phyloP scores from a whole-genome alignment of 495 filamentous ascomycete genomes.

The Cudoniella acicularis region DNA sequence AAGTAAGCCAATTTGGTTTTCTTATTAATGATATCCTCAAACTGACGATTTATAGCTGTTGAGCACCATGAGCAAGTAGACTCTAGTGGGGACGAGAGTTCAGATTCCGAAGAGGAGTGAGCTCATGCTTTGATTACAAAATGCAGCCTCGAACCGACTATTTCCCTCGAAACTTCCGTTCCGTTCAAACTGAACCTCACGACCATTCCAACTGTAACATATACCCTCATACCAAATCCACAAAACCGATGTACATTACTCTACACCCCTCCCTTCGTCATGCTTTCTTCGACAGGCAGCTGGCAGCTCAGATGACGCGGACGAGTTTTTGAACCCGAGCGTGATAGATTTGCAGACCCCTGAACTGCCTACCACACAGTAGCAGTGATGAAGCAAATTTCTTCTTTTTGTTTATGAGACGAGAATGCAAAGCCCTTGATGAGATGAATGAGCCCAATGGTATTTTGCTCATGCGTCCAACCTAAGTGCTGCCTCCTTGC shows the following conservation, averaged over 20 bases:
- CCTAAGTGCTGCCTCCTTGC: neutral
- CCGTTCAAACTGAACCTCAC: neutral
- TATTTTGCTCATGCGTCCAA: neutral
- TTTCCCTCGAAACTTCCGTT: neutral
- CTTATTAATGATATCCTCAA: neutral
- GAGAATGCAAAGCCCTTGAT: neutral
- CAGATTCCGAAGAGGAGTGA: slow-evolving; percentile 29
- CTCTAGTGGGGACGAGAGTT: slow-evolving; percentile 24
- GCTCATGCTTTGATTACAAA: neutral
- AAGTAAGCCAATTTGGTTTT: slow-evolving; percentile 18
- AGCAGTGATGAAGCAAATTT: neutral
- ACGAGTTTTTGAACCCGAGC: neutral
- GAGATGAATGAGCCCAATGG: neutral
- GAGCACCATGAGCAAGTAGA: slow-evolving; percentile 15
- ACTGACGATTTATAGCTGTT: slow-evolving; percentile 19
- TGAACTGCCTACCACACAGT: neutral
- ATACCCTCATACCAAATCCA: neutral
- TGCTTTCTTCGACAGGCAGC: neutral
- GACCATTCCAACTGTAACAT: neutral
- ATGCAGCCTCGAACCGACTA: neutral
- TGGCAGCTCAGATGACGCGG: neutral
- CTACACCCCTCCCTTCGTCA: neutral
- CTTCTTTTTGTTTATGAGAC: neutral
- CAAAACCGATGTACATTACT: neutral
- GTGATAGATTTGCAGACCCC: neutral